These are phyloP conservation scores for Taphrina sp. DNA, from an alignment of 1,139 yeast species.

Conservation along the genomic window DNA sequence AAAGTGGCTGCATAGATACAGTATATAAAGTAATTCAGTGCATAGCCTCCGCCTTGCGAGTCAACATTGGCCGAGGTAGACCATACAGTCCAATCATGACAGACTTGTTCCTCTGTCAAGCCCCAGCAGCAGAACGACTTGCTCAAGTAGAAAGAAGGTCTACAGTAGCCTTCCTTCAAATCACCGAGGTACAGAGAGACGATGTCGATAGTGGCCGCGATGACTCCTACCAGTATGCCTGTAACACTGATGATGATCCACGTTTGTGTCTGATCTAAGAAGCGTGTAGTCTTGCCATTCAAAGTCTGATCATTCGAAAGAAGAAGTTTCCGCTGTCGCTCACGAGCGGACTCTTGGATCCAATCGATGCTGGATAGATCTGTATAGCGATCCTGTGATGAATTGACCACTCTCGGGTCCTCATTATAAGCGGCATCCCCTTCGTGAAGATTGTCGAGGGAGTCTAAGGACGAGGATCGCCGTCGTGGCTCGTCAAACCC, in stretches of 20 bases:
- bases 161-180: slow-evolving; percentile 18
- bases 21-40: slow-evolving; percentile 7
- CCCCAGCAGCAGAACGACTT: slow-evolving; percentile 25
- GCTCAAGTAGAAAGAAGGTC: slow-evolving; percentile 7
- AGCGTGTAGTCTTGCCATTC: slow-evolving; percentile 13
- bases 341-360: slow-evolving; percentile 14
- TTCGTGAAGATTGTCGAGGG: slow-evolving; percentile 5
- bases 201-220: slow-evolving; percentile 15
- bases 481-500: background rate
- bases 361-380: slow-evolving; percentile 20
- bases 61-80: background rate
- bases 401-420: background rate
- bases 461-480: slow-evolving; percentile 4
- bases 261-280: slow-evolving; percentile 12
- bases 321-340: background rate
- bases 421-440: background rate
- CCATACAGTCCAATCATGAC: slow-evolving; percentile 17
- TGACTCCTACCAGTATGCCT: slow-evolving; percentile 4
- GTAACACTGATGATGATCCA: slow-evolving; percentile 16
- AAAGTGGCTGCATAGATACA: slow-evolving; percentile 11
- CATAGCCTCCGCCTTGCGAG: slow-evolving; percentile 5
- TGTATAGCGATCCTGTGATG: background rate
- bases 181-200: slow-evolving; percentile 14
- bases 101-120: slow-evolving; percentile 1
- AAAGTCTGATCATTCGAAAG: slow-evolving; percentile 14